A percentile compares a stretch with the other conserved stretches of the same genome.
Conservation (phyloP, 225 moss, liverwort and hornwort genomes). For the Takakia lepidozioides region DNA sequence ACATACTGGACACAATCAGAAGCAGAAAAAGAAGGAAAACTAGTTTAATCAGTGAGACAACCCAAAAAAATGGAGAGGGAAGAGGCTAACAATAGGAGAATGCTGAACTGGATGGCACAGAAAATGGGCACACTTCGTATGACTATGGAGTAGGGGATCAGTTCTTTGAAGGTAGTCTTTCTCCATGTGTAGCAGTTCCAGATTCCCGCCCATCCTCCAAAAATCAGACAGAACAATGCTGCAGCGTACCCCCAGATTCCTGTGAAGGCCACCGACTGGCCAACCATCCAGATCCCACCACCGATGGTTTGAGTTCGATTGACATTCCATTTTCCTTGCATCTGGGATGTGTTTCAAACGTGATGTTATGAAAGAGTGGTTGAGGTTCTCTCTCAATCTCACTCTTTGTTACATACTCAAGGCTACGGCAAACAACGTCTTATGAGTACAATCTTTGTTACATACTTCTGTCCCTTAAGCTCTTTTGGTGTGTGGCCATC, state of each 20-base stretch:
- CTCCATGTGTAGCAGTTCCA: slow-evolving; percentile 12
- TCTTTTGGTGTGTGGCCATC: no score
- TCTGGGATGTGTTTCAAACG: no score
- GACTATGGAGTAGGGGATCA: slow-evolving; percentile 6
- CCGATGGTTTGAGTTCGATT: no score
- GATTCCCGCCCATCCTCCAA: slow-evolving; percentile 8
- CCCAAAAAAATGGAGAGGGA: slow-evolving; percentile 1
- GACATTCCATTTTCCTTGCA: no score
- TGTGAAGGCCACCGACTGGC: slow-evolving; percentile 24
- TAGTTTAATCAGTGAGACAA: neutral
- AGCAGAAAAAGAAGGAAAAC: neutral
- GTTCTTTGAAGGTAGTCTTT: neutral
- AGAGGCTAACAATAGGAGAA: slow-evolving; percentile 19
- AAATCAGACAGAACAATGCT: slow-evolving; percentile 11
- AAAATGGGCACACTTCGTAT: slow-evolving; percentile 8
- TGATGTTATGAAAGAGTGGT: no score
- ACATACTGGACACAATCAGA: neutral
- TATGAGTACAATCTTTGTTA: no score
- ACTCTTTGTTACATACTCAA: no score
- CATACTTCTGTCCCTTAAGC: no score
- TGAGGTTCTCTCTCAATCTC: no score
- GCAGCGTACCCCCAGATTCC: slow-evolving; percentile 23
- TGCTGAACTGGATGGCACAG: slow-evolving; percentile 18
- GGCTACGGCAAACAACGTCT: no score
- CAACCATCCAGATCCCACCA: neutral